Conservation (phyloP, 73 alveolate species). For the Tetrahymena elliotti region DNA sequence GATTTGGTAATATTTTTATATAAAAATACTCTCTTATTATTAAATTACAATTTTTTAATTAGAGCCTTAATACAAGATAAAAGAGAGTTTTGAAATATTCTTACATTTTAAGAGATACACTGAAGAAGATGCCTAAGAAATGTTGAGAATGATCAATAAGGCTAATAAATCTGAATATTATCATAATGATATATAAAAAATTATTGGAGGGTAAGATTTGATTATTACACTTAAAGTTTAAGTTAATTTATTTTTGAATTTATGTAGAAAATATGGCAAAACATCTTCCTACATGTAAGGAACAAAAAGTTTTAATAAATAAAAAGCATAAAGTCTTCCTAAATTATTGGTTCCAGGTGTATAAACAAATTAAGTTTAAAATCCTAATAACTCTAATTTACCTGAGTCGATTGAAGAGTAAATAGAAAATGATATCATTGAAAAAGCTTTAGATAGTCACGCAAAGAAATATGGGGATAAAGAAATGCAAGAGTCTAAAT, state of each 20-base stretch:
- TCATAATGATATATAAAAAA: constrained; percentile 1
- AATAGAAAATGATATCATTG: constrained; percentile 12
- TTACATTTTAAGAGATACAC: constrained; percentile 16
- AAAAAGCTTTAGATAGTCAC: constrained; percentile 28
- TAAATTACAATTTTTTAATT: not conserved
- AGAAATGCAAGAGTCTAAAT: not conserved
- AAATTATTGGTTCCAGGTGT: not conserved
- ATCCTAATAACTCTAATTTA: not conserved
- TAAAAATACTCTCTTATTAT: not conserved
- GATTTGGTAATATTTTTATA: not conserved
- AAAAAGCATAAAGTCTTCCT: not conserved
- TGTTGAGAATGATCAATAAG: constrained; percentile 24
- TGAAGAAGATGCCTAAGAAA: constrained; percentile 20
- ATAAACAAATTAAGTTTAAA: not conserved
- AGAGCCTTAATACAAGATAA: constrained; percentile 9
- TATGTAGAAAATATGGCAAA: not conserved
- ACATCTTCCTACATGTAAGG: constrained; percentile 19
- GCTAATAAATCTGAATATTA: constrained; percentile 23
- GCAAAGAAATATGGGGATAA: constrained; percentile 9
- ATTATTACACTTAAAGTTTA: not conserved
- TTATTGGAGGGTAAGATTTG: constrained; percentile 3
- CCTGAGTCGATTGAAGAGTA: constrained; percentile 11
- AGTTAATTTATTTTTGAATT: not conserved
- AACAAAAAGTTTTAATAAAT: constrained; percentile 7
- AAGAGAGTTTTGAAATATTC: constrained; percentile 30